These are phyloP conservation scores for Podila minutissima DNA, from an alignment of 192 early-diverging fungal genomes.

Conservation along the genomic window DNA sequence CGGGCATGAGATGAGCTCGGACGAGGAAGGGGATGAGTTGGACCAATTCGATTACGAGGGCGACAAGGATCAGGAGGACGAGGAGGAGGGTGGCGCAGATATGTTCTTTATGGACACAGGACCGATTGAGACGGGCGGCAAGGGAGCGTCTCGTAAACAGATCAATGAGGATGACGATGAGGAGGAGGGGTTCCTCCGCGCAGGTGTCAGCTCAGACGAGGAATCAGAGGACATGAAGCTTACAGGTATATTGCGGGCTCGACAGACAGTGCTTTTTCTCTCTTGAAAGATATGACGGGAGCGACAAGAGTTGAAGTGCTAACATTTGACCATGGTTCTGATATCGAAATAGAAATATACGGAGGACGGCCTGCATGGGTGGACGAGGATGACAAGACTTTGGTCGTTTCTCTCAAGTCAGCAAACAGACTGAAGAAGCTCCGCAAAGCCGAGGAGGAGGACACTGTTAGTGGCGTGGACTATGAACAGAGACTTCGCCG, in stretches of 20 bases:
- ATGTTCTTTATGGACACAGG: constrained; percentile 52
- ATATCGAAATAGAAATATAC: constrained; percentile 20
- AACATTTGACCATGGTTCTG: neutral
- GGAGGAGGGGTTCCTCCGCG: constrained; percentile 22
- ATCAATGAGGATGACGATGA: constrained; percentile 34
- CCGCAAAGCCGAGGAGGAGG: constrained; percentile 78
- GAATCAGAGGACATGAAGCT: constrained; percentile 5
- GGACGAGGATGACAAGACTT: constrained; percentile 80
- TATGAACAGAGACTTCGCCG: constrained; percentile 84
- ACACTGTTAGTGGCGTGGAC: constrained; percentile 76
- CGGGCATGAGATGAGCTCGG: constrained; percentile 50
- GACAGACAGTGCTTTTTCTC: neutral
- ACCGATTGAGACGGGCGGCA: constrained; percentile 5
- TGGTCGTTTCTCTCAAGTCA: constrained; percentile 75
- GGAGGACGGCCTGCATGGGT: constrained; percentile 72
- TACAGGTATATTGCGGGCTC: neutral
- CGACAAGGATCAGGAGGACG: constrained; percentile 5
- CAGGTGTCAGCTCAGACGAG: constrained; percentile 11
- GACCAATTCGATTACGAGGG: constrained; percentile 41
- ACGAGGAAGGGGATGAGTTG: constrained; percentile 51
- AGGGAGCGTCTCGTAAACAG: neutral
- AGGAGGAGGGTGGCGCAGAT: constrained; percentile 25
- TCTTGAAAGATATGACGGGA: neutral
- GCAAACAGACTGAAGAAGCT: constrained; percentile 81
- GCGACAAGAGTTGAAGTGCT: no score